These are phyloP conservation scores for Ophiostoma australiae DNA, from an alignment of 2,329 filamentous ascomycete species.

Conservation along the genomic window DNA sequence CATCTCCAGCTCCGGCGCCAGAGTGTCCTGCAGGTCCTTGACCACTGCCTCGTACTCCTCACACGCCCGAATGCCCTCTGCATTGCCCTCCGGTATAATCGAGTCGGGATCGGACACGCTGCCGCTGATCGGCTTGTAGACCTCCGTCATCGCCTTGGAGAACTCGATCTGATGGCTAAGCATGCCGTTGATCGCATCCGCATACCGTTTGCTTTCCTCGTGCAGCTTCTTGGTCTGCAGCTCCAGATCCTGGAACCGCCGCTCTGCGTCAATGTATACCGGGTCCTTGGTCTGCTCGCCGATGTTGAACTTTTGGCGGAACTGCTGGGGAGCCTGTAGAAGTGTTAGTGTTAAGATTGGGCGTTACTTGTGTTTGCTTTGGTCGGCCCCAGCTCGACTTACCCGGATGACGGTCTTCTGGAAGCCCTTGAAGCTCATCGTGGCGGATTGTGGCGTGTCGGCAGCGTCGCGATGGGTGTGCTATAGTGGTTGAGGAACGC, in stretches of 20 bases:
- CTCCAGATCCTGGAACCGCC: constrained; percentile 90
- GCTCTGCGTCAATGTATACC: constrained; percentile 90
- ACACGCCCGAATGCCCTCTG: constrained; percentile 88
- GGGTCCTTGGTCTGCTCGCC: constrained; percentile 93
- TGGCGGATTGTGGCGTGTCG: constrained; percentile 16
- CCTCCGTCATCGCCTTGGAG: constrained; percentile 88
- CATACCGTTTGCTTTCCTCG: constrained; percentile 96
- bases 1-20: constrained; percentile 93
- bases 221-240: constrained; percentile 94
- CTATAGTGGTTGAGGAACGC: not conserved
- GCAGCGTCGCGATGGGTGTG: not conserved
- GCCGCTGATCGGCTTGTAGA: constrained; percentile 97
- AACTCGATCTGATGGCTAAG: constrained; percentile 96
- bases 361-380: constrained; percentile 23
- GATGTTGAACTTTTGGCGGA: constrained; percentile 90
- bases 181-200: constrained; percentile 97
- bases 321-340: constrained; percentile 75
- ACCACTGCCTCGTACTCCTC: constrained; percentile 95
- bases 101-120: constrained; percentile 89
- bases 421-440: constrained; percentile 96
- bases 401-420: constrained; percentile 84
- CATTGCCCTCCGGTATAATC: constrained; percentile 75
- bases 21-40: constrained; percentile 78
- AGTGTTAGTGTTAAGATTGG: not conserved
- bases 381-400: constrained; percentile 35